These are phyloP conservation scores for Citrus hindsii DNA, from an alignment of 345 rosid genomes.

Conservation along the genomic window DNA sequence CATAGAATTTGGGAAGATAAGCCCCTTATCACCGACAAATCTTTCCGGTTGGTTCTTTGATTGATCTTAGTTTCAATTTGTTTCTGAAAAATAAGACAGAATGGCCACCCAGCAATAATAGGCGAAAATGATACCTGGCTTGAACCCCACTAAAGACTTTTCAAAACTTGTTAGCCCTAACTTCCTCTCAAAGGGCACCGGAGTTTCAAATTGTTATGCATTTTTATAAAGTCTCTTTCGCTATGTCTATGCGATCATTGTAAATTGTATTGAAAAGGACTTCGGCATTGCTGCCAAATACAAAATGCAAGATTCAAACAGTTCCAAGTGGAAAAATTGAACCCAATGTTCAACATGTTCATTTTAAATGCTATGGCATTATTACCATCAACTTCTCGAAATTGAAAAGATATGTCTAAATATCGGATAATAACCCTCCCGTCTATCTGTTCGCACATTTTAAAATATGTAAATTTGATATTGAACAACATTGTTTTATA, in stretches of 20 bases:
- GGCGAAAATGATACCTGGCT: constrained; percentile 4
- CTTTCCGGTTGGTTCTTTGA: not conserved
- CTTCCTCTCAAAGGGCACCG: constrained; percentile 16
- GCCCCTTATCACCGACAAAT: constrained; percentile 15
- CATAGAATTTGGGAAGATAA: constrained; percentile 17
- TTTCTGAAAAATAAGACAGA: not conserved
- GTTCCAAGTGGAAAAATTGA: not conserved
- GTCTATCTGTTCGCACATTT: too few relatives aligned
- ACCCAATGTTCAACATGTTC: not conserved
- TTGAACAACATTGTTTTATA: too few relatives aligned
- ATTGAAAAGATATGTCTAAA: not conserved
- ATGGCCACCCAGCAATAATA: not conserved
- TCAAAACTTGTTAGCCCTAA: not conserved
- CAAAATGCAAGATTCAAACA: not conserved
- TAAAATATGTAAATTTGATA: too few relatives aligned
- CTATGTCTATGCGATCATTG: not conserved
- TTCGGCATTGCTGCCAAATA: not conserved
- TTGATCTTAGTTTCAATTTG: not conserved
- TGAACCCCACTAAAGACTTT: constrained; percentile 1
- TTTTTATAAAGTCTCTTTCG: not conserved
- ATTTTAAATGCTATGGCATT: not conserved
- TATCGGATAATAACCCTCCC: not conserved
- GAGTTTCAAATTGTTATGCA: not conserved
- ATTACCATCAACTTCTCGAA: not conserved
- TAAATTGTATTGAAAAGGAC: constrained; percentile 1